A percentile compares a stretch with the other conserved stretches of the same genome.
These are phyloP conservation scores for Passalora sequoiae DNA, from an alignment of 2,329 filamentous ascomycete species.

Conservation along the genomic window DNA sequence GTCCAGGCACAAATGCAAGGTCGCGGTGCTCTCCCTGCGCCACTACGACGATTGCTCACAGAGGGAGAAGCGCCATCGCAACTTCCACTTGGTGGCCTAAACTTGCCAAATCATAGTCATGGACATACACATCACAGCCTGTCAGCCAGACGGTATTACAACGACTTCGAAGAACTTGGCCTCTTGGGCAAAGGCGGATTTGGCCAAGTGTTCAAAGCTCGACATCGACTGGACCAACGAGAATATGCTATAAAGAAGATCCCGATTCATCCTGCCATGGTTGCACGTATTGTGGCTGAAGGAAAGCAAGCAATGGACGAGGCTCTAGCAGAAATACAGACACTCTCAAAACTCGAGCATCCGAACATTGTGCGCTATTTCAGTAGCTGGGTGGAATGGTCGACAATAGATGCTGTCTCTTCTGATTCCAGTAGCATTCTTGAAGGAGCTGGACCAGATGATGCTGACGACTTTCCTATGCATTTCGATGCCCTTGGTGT, in stretches of 20 bases:
- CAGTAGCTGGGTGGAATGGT: slow-evolving; percentile 58
- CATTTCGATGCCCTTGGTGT: slow-evolving; percentile 7
- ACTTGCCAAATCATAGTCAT: too few species aligned
- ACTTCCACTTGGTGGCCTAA: too few species aligned
- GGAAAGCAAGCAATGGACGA: slow-evolving; percentile 52
- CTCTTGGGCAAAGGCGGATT: slow-evolving; percentile 61
- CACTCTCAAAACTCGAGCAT: slow-evolving; percentile 59
- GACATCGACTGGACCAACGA: slow-evolving; percentile 56
- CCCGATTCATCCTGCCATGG: slow-evolving; percentile 46
- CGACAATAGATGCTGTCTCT: slow-evolving; percentile 1
- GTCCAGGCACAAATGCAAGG: too few species aligned
- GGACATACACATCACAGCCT: too few species aligned
- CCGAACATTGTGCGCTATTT: slow-evolving; percentile 63
- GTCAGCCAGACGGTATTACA: slow-evolving; percentile 43
- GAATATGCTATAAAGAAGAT: slow-evolving; percentile 65
- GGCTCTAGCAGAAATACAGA: slow-evolving; percentile 57
- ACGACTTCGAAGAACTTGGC: slow-evolving; percentile 50
- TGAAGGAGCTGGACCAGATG: slow-evolving; percentile 13
- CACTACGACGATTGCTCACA: slow-evolving; percentile 21
- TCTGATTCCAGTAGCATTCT: background rate
- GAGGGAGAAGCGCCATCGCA: slow-evolving; percentile 10
- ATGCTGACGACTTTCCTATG: slow-evolving; percentile 25
- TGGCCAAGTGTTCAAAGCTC: slow-evolving; percentile 55
- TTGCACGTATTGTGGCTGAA: slow-evolving; percentile 44
- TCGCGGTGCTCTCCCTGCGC: slow-evolving; percentile 10